phyloP scores from a whole-genome alignment of 805 yeast genomes.

The Soucietia sequanensis region DNA sequence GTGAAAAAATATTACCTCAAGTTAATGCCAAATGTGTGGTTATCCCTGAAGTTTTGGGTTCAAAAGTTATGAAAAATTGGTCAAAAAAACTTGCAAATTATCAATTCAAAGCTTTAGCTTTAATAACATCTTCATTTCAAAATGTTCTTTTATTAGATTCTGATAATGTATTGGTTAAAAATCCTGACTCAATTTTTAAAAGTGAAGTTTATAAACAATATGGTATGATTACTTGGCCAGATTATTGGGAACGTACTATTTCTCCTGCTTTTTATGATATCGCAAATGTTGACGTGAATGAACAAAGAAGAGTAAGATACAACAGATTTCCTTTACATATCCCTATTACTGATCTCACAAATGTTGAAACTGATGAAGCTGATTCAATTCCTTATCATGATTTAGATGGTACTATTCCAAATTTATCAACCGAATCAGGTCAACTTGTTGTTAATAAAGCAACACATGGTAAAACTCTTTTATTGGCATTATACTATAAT shows the following conservation, averaged over 20 bases:
- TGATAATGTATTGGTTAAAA: conserved; percentile 28
- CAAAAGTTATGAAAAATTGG: conserved; percentile 39
- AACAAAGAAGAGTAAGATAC: conserved; percentile 24
- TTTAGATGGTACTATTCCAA: conserved; percentile 65
- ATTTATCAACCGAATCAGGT: conserved; percentile 69
- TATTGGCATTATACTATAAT: conserved; percentile 65
- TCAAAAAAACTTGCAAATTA: conserved; percentile 52
- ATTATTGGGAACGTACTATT: conserved; percentile 39
- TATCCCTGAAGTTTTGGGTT: conserved; percentile 49
- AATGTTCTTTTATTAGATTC: conserved; percentile 34
- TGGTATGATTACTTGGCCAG: conserved; percentile 45
- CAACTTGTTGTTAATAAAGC: conserved; percentile 59
- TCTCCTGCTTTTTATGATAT: conserved; percentile 37
- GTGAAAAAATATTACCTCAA: conserved; percentile 60
- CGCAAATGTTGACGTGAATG: conserved; percentile 30
- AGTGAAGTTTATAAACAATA: conserved; percentile 25
- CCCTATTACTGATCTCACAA: conserved; percentile 9
- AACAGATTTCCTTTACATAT: conserved; percentile 23
- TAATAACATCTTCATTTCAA: conserved; percentile 33
- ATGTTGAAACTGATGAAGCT: conserved; percentile 10
- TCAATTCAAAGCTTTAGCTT: conserved; percentile 64
- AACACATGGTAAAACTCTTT: conserved; percentile 54
- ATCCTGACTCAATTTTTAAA: conserved; percentile 29
- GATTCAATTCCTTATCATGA: conserved; percentile 53
- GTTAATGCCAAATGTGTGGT: conserved; percentile 68